Conservation (phyloP, 495 filamentous ascomycete genomes). For the Cudoniella acicularis region DNA sequence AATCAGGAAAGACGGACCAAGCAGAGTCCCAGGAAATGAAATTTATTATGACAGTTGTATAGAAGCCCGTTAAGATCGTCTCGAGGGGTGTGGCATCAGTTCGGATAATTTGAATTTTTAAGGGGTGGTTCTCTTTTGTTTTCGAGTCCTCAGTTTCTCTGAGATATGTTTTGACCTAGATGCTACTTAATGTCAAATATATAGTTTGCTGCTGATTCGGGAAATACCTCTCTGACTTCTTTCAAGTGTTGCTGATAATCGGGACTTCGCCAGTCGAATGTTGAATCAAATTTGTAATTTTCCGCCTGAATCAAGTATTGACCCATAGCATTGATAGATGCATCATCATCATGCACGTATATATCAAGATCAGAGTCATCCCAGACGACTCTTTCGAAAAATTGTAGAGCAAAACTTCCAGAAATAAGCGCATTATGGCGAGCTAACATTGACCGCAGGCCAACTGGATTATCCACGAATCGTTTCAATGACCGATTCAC, state of each 20-base stretch:
- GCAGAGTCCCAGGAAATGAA: background rate
- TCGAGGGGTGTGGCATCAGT: background rate
- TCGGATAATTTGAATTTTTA: background rate
- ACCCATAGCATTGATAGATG: background rate
- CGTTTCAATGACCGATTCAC: background rate
- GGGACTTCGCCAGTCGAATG: background rate
- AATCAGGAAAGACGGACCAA: background rate
- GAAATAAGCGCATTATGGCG: background rate
- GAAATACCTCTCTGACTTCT: background rate
- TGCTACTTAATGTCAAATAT: too few relatives aligned
- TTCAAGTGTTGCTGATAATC: background rate
- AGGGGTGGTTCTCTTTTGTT: background rate
- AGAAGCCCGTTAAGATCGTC: background rate
- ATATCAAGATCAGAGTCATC: background rate
- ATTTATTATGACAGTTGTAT: background rate
- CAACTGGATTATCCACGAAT: background rate
- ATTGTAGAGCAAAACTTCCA: background rate
- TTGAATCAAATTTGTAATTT: background rate
- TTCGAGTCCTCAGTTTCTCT: background rate
- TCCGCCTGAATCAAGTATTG: background rate
- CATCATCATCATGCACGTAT: background rate
- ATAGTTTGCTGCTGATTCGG: too few relatives aligned
- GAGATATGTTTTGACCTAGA: background rate
- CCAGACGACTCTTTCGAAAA: constrained; percentile 1
- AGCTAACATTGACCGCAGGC: background rate